Evolutionary conservation across 2,329 filamentous ascomycete genomes (phyloP).

Genomic region (Claviceps digitariae): DNA sequence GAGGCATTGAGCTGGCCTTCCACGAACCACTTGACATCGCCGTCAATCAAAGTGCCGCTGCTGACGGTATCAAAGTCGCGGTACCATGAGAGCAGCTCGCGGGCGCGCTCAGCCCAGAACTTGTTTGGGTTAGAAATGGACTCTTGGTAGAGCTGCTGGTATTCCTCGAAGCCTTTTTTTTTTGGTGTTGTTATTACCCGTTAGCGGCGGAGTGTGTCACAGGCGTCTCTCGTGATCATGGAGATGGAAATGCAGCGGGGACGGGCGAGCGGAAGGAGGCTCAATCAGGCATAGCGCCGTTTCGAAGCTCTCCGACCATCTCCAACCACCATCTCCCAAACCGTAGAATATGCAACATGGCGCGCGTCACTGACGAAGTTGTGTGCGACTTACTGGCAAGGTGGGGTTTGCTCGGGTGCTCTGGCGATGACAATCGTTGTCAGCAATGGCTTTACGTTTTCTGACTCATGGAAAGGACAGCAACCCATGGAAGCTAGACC

Average conservation of each 20-base stretch:
- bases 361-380: not conserved
- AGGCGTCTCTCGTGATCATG: not conserved
- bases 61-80: slow-evolving; percentile 84
- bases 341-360: not conserved
- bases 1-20: slow-evolving; percentile 91
- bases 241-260: not conserved
- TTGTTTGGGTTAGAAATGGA: slow-evolving; percentile 80
- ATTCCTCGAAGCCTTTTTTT: slow-evolving; percentile 48
- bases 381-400: slow-evolving; percentile 38
- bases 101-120: slow-evolving; percentile 80
- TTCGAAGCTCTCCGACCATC: not conserved
- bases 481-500: not conserved
- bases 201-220: not conserved
- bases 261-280: slow-evolving; percentile 5
- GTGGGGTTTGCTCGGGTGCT: slow-evolving; percentile 59
- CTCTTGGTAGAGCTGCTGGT: slow-evolving; percentile 58
- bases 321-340: too few relatives aligned
- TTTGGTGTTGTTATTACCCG: not conserved
- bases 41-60: slow-evolving; percentile 59
- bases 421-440: slow-evolving; percentile 28
- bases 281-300: slow-evolving; percentile 1
- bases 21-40: slow-evolving; percentile 88
- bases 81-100: slow-evolving; percentile 82
- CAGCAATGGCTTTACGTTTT: not conserved
- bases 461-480: not conserved